Evolutionary conservation across 805 yeast species (phyloP), one percentile per base, ranked within the genome.

Genomic region (Saccharomyces jurei): DNA sequence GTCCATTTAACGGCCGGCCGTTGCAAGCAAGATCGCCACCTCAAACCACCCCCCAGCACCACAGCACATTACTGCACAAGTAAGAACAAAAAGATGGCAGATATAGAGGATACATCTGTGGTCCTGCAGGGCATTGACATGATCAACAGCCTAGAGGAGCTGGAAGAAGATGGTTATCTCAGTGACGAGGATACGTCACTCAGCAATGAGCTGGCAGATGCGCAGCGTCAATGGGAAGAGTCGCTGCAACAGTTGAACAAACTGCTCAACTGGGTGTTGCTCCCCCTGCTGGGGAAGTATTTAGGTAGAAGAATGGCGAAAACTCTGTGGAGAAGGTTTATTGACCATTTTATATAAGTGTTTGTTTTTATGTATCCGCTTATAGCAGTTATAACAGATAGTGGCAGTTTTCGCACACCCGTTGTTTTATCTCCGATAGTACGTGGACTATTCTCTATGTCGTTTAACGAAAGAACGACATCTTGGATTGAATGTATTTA

Each of bases 211-310:
- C 53, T 71, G 49, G 57, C 67, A 21, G 70, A 80, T 36, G 84
- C 88, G 1, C 87, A 84, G 60, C 76, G 81, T 59, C 89, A 86
- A 61, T 86, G 90, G 90, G 87, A 85, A 52, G 87, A 83, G 60
- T 82, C 86, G 36, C 57, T 86, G 50, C 71, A 72, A 48, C 90
- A 86, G 66, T 64, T 86, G 54, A 75, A 75, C 44, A 79, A 79
- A n/a, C 74, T 84, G 36, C 68, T 84, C 32, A 80, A 78, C 53
- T 76, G 82, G 68, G 81, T 86, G 13, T 61, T 86, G 36, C 71
- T 86, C 52, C 94, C 94, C 1, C 63, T 85, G 55, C 61, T 83
- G 21, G 91, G 91, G 3, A 84, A 83, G 65, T 75, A 81, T 47
- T 58, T 86, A 49, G 94, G 94, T 3, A 76, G 91, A 58, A 68